A percentile compares a stretch with the other conserved stretches of the same genome.
Conservation (phyloP, 352 stramenopile species). For the Pythium aphanidermatum region DNA sequence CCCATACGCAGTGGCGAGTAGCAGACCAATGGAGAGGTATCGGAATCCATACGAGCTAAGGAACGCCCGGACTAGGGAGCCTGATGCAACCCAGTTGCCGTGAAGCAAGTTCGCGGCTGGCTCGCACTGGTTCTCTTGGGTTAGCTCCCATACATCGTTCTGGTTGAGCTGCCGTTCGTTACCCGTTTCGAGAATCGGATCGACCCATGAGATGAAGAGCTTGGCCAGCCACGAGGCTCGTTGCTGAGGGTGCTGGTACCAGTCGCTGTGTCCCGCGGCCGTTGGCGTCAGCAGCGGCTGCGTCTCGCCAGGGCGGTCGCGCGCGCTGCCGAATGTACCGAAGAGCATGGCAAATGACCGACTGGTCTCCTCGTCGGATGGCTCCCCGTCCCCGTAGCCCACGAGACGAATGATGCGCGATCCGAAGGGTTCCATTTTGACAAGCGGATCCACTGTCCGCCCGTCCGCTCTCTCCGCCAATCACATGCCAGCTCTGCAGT, state of each 20-base stretch:
- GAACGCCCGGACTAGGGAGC: constrained; percentile 49
- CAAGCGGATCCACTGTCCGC: constrained; percentile 8
- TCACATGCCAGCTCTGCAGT: neutral
- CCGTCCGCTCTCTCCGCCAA: constrained; percentile 3
- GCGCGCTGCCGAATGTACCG: constrained; percentile 17
- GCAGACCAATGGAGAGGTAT: constrained; percentile 34
- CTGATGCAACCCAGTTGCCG: constrained; percentile 47
- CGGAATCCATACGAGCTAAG: constrained; percentile 39
- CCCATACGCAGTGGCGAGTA: constrained; percentile 35
- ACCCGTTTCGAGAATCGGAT: constrained; percentile 19
- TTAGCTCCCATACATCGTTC: constrained; percentile 57
- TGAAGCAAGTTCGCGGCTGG: constrained; percentile 42
- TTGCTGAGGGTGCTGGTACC: constrained; percentile 22
- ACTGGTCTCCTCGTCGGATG: neutral
- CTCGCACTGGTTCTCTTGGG: constrained; percentile 32
- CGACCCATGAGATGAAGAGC: constrained; percentile 28
- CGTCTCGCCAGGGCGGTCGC: constrained; percentile 4
- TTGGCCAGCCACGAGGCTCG: constrained; percentile 24
- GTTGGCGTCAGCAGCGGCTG: constrained; percentile 14
- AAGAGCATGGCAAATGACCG: constrained; percentile 11
- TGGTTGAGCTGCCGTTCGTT: constrained; percentile 38
- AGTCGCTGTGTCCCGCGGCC: constrained; percentile 1
- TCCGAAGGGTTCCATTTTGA: neutral
- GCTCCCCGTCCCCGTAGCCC: neutral
- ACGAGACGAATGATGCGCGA: constrained; percentile 5